A percentile compares a stretch with the other conserved stretches of the same genome.
Evolutionary conservation across 495 filamentous ascomycete genomes (phyloP).

Genomic region (Astrothelium subdiscretum): DNA sequence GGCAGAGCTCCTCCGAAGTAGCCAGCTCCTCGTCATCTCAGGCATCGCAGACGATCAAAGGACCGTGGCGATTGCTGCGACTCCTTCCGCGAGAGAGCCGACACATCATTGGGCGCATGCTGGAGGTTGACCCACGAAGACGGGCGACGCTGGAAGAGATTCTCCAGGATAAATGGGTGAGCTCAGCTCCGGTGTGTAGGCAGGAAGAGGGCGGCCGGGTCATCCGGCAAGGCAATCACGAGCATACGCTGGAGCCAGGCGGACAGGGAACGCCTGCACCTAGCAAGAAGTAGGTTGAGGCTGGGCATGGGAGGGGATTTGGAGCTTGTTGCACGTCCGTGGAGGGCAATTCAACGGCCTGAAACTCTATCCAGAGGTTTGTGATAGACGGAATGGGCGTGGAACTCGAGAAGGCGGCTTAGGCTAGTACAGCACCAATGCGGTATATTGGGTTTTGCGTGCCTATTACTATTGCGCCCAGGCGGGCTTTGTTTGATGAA

Average conservation of each 20-base stretch:
- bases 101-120: constrained; percentile 83
- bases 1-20: background rate
- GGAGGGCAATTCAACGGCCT: no score
- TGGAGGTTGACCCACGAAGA: constrained; percentile 75
- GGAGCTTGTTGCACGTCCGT: background rate
- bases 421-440: no score
- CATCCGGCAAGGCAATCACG: constrained; percentile 43
- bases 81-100: constrained; percentile 82
- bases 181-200: constrained; percentile 49
- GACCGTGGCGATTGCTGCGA: constrained; percentile 86
- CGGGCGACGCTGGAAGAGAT: constrained; percentile 79
- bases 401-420: no score
- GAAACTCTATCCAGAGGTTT: no score
- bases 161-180: constrained; percentile 80
- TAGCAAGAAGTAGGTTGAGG: constrained; percentile 25
- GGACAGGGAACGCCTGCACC: constrained; percentile 32
- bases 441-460: no score
- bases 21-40: constrained; percentile 4
- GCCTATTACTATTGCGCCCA: no score
- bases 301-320: background rate
- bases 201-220: constrained; percentile 49
- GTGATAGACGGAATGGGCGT: no score
- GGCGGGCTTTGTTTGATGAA: no score
- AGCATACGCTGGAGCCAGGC: constrained; percentile 52
- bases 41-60: constrained; percentile 64